Base-by-base conservation (phyloP, 2,329 filamentous ascomycete species). In the Colletotrichum sp. region DNA sequence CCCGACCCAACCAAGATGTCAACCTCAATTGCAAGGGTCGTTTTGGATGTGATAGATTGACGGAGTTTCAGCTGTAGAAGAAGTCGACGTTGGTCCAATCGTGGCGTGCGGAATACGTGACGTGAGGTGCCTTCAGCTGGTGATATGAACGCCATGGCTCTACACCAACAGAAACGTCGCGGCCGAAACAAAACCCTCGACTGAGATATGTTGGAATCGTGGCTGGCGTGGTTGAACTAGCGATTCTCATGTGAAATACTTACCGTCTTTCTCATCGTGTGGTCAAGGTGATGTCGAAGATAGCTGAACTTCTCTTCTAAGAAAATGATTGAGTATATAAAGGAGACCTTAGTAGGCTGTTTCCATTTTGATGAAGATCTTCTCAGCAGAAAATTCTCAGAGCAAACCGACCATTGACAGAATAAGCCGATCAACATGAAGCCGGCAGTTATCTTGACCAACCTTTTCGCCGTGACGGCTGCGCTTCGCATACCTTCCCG, bases 381-480 rank as follows among this genome's bases (percentile, higher is more conserved):
- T 48, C 44, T 52, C 44, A 52, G 5, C 44, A 4, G 1, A 52
- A 22, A 0, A 52, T 13, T 13, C 10, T 22, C 10, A 52, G n/a
- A 52, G 16, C 0, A 24, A 22, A 6, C 0, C 2, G n/a, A 8
- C 6, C 2, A 10, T 22, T 8, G 3, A 0, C n/a, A 13, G 44
- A 8, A 22, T 2, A 48, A 48, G 18, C 10, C 3, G 3, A 22
- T 22, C 10, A 52, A 22, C 4, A 52, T 52, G 44, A 22, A 52
- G n/a, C 44, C n/a, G 44, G 6, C 12, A 13, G 44, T 22, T 8
- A 8, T 52, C n/a, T 22, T 22, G 12, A 22, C 44, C 44, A 52
- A 22, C 4, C 44, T 52, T 2, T 13, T 52, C n/a, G 44, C 44
- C 6, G 44, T 22, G n/a, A 52, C 44, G 44, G 44, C 44, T 3